Base-by-base conservation (phyloP, 139 green algal genomes). In the Pseudopediastrum boryanum region DNA sequence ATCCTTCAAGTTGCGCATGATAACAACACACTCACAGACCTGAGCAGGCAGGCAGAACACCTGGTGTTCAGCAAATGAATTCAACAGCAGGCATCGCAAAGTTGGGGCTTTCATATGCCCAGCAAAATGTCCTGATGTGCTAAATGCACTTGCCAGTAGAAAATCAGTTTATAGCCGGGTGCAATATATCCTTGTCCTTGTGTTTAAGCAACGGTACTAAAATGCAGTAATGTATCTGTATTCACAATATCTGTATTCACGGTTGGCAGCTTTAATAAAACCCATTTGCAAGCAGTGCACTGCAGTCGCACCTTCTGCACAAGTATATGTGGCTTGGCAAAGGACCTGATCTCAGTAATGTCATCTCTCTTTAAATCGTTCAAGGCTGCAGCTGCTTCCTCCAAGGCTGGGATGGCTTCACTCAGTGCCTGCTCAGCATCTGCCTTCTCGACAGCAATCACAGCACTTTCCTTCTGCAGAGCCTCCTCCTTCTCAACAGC, bases 1-100 rank as follows among this genome's bases (percentile, higher is more conserved):
- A 27, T 97, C 93, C 73, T 97, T 96, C 23, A 95, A 70, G 67
- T 86, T 88, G 35, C 89, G 83, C 71, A 97, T 79, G 75, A 97
- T 92, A 13, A 96, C 92, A 54, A 97, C 93, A 77, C 91, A 96
- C 82, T 97, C 93, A 75, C 90, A 95, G 48, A 97, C 93, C 87
- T 92, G 81, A 16, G 33, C 35, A 27, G 9, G 1, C 42, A 43
- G 13, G n/a, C 58, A 66, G 16, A 35, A 48, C 38, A n/a, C n/a
- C n/a, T n/a, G n/a, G n/a, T n/a, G n/a, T n/a, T n/a, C n/a, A n/a
- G n/a, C n/a, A n/a, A n/a, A n/a, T n/a, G n/a, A n/a, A n/a, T n/a
- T n/a, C n/a, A n/a, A n/a, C n/a, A n/a, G n/a, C n/a, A n/a, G n/a
- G n/a, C n/a, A n/a, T n/a, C n/a, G n/a, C n/a, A n/a, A n/a, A n/a